These are phyloP conservation scores for Exophiala sp. DNA, from an alignment of 2,329 filamentous ascomycete species.

Conservation along the genomic window DNA sequence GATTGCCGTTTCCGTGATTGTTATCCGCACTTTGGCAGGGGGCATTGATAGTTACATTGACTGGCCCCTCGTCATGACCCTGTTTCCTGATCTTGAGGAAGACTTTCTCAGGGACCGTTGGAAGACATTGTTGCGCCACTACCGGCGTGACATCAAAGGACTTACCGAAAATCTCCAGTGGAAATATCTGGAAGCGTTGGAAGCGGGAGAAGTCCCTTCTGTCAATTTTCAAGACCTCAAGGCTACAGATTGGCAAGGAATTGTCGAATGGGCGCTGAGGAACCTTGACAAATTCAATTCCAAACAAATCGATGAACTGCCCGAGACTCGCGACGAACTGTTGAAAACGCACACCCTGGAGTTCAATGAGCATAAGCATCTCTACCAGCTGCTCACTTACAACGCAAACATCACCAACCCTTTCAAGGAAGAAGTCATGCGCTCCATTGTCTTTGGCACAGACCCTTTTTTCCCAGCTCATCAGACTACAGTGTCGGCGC, in stretches of 20 bases:
- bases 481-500: not conserved
- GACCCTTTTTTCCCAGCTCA: constrained; percentile 5
- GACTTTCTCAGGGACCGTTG: constrained; percentile 38
- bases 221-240: constrained; percentile 42
- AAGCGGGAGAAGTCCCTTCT: constrained; percentile 37
- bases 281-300: constrained; percentile 38
- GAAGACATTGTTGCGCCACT: constrained; percentile 34
- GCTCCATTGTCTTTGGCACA: constrained; percentile 35
- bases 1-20: constrained; percentile 40
- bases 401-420: constrained; percentile 32
- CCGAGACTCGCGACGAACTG: constrained; percentile 37
- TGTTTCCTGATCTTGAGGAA: constrained; percentile 39
- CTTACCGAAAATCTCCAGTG: constrained; percentile 45
- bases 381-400: constrained; percentile 36
- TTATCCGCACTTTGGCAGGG: constrained; percentile 42
- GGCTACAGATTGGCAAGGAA: constrained; percentile 42
- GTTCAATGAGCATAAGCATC: constrained; percentile 31
- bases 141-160: constrained; percentile 38
- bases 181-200: constrained; percentile 43
- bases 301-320: constrained; percentile 38
- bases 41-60: constrained; percentile 41
- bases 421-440: constrained; percentile 34
- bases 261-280: constrained; percentile 44
- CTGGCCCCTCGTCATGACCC: constrained; percentile 40
- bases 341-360: constrained; percentile 40